Base-by-base conservation (phyloP, 2,329 filamentous ascomycete species). In the Didymella glomerata region DNA sequence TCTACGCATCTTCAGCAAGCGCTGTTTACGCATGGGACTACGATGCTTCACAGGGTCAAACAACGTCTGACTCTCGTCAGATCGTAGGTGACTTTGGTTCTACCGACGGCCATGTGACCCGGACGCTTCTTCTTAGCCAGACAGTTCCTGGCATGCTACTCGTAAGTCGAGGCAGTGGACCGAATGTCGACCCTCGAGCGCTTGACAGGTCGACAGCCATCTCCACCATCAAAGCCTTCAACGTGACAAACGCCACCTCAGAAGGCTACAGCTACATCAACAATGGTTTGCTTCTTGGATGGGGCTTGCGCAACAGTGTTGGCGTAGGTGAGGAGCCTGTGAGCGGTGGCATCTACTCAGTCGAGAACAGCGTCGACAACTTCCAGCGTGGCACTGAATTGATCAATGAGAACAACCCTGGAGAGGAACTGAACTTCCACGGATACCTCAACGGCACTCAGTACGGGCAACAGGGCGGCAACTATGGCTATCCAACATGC, bases 281-380 rank as follows among this genome's bases (percentile, higher is more conserved):
- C 46, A 80, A 82, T 34, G 83, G 83, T 8, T 57, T 80, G 14
- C 72, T 81, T 65, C 77, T 75, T 64, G 85, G 88, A 16, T 92
- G 89, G 89, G 90, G 90, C 11, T 79, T 93, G 51, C 83, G 89
- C 36, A 92, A 92, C 73, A 87, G 88, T 1, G 89, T 91, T 4
- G 90, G 89, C 10, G 77, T 92, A 4, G 87, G 80, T n/a, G 88
- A 90, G 73, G 82, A 91, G 48, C 82, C 83, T 7, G 63, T 68
- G 18, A 80, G 75, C 24, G 83, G 83, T 27, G 80, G 78, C 57
- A 81, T 85, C 36, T 85, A 79, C 66, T 78, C 77, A 18, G 88
- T 92, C 8, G 90, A 92, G 75, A 92, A 92, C 75, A 88, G 85
- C 2, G 86, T 86, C 9, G 89, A 92, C 73, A 76, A 89, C 36